A percentile compares a stretch with the other conserved stretches of the same genome.
Conservation (phyloP, 495 filamentous ascomycete species). For the Neurospora cerealis region DNA sequence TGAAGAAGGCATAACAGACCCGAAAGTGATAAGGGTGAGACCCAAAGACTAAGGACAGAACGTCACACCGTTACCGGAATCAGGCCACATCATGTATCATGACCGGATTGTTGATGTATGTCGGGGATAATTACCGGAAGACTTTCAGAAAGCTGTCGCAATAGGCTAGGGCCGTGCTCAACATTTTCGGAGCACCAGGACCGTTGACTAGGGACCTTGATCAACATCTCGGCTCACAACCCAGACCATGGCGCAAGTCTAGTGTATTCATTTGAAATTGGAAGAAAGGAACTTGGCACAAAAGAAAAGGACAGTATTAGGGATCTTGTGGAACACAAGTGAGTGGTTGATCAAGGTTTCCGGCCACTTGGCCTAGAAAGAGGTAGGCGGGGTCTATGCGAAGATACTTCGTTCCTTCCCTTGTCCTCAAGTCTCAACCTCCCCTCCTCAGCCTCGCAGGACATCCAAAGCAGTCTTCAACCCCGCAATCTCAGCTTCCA, state of each 20-base stretch:
- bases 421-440: not conserved
- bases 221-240: not conserved
- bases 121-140: not conserved
- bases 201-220: not conserved
- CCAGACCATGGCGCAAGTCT: not conserved
- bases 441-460: slow-evolving; percentile 3
- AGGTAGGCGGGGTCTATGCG: not conserved
- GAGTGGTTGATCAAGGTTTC: not conserved
- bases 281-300: too few relatives aligned
- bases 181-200: not conserved
- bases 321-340: not conserved
- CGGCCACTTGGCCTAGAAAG: not conserved
- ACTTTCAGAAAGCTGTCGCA: not conserved
- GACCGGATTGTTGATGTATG: not conserved
- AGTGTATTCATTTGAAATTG: too few relatives aligned
- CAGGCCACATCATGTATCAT: not conserved
- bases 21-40: too few relatives aligned
- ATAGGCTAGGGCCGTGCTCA: not conserved
- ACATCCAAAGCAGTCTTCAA: slow-evolving; percentile 18
- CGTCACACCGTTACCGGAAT: not conserved
- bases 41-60: not conserved
- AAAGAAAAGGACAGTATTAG: too few relatives aligned
- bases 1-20: too few relatives aligned
- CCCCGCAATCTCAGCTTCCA: slow-evolving; percentile 17
- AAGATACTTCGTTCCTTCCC: not conserved